Evolutionary conservation across 2,329 filamentous ascomycete genomes (phyloP), one percentile per base, ranked within the genome.

Genomic region (Lachnellula subtilissima): DNA sequence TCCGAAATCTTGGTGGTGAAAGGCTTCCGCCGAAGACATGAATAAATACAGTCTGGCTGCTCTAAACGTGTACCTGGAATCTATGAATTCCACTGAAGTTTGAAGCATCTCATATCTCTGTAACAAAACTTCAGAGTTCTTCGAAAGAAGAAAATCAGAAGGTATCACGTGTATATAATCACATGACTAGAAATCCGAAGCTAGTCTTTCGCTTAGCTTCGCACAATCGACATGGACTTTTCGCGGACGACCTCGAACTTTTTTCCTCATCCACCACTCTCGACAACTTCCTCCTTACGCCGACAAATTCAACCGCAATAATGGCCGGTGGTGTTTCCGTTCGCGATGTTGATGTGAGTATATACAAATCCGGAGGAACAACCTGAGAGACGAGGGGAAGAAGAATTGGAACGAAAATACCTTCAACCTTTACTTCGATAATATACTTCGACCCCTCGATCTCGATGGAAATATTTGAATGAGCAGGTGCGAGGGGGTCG

Each of bases 291-390:
- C 40, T 53, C 60, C 55, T 59, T 63, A 55, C 66, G 60, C 55
- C 54, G 61, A 36, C 56, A 64, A 61, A 64, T 56, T 48, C 60
- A 69, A 84, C 81, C 81, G 81, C 79, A 79, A 91, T 81, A 76
- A 92, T 92, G 89, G 78, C 80, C 74, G 83, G 87, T 77, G 89
- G 88, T 77, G 82, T 90, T 75, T 84, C 80, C 71, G 89, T 93
- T 78, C 88, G 88, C 79, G 89, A 92, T 80, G 88, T 92, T 76
- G 87, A 89, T 83, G 86, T 89, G 85, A 78, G 84, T 84, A 69
- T 66, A 67, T 58, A 65, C 58, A 64, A 61, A 61, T 64, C 57
- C 55, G 60, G 59, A 58, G 45, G 48, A 48, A 43, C 23, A 15
- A 35, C 32, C 43, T 56, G 56, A 58, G 53, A 43, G 50, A 49